Percentiles rank a stretch among this genome's conserved stretches.
These are phyloP conservation scores for Eutypa lata DNA, from an alignment of 2,329 filamentous ascomycete genomes.

Conservation along the genomic window DNA sequence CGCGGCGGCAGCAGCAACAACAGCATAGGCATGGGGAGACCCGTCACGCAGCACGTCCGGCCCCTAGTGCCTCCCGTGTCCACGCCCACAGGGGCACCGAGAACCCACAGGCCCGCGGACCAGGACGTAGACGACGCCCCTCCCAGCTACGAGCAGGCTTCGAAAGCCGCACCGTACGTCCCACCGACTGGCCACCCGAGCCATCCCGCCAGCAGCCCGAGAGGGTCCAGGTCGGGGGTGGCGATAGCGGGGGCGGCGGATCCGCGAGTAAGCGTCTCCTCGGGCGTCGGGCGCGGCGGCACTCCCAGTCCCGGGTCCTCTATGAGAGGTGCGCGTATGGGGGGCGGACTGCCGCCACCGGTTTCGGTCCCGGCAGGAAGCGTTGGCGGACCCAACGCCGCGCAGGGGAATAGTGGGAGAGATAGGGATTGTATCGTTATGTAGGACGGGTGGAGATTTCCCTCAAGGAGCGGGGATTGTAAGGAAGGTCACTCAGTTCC, in stretches of 20 bases:
- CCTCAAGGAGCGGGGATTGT: background rate
- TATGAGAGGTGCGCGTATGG: conserved; percentile 40
- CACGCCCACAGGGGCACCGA: conserved; percentile 10
- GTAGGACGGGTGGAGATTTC: conserved; percentile 15
- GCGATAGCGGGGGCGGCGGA: too few relatives aligned
- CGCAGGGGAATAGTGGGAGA: conserved; percentile 11
- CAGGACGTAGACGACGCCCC: conserved; percentile 48
- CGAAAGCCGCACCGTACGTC: conserved; percentile 47
- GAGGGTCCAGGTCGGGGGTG: conserved; percentile 13
- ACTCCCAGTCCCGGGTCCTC: conserved; percentile 22
- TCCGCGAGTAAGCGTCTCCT: conserved; percentile 10
- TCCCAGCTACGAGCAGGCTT: conserved; percentile 57
- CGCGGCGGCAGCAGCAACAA: conserved; percentile 18
- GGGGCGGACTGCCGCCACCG: conserved; percentile 5
- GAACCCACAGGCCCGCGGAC: conserved; percentile 34
- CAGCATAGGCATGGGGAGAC: too few relatives aligned
- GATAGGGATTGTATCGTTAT: conserved; percentile 28
- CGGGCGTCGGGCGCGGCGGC: conserved; percentile 6
- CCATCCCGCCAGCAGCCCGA: conserved; percentile 40
- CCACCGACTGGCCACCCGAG: conserved; percentile 51
- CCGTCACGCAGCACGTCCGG: conserved; percentile 38
- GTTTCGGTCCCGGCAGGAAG: conserved; percentile 10
- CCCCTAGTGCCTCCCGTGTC: conserved; percentile 43
- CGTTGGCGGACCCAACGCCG: conserved; percentile 1
- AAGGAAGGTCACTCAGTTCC: too few relatives aligned